Evolutionary conservation across 441 rosid genomes (phyloP), one percentile per base, ranked within the genome.

Genomic region (Syzygium malaccense): DNA sequence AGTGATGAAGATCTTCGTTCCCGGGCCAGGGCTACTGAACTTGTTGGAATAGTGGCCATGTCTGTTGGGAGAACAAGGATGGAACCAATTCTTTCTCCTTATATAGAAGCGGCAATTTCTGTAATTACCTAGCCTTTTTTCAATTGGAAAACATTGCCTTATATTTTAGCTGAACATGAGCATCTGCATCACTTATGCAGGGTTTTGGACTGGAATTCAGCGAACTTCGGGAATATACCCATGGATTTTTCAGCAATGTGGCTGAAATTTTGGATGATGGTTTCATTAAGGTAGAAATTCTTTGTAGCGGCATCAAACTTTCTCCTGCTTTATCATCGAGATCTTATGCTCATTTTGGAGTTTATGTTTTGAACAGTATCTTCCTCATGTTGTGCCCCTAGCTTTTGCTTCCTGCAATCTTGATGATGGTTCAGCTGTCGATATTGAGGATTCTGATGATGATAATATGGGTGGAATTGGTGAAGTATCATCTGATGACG

Each of bases 11-110:
- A 96, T 93, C 98, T 98, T 71, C 95, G 98, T 89, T 94, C 98
- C 58, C 96, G 99, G 87, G 99, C 99, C 48, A 95, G 99, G 93
- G 95, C 99, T 64, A 97, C 99, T 32, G 99, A 98, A 94, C 99
- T 98, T 92, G 99, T 98, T 87, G 99, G 99, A 91, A 97, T 98
- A 90, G 98, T 97, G 85, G 98, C 99, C 58, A 97, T 97, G 99
- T 94, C 98, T 91, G 97, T 94, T 92, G 99, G 99, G 84, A 98
- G 94, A 92, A 49, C 86, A 58, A 93, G 97, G 90, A 97, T 96
- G 96, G 99, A 97, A 89, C 92, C 98, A 78, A 94, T 97, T 91
- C 89, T 98, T 89, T 93, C 96, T 48, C 95, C 99, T 87, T 98
- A 94, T 91, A 93, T 98, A 92, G 99, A 98, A 93, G 99, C 99